Percentiles rank a stretch among this genome's conserved stretches.
phyloP scores from a whole-genome alignment of 2,329 filamentous ascomycete genomes.

The Penicillium griseofulvum region DNA sequence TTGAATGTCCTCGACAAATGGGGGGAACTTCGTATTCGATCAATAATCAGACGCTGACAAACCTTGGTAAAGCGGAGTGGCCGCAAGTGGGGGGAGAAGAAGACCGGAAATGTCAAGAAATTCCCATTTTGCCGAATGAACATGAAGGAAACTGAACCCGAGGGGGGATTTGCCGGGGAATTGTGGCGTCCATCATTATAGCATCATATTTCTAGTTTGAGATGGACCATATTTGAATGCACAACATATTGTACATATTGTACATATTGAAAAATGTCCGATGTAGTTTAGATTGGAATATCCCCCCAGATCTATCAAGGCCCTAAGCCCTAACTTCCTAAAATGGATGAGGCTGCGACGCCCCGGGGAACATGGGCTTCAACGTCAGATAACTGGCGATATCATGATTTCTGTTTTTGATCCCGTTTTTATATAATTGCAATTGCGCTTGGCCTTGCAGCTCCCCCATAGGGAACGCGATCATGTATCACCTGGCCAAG shows the following conservation, averaged over 20 bases:
- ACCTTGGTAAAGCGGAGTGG: constrained; percentile 8
- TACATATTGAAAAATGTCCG: background rate
- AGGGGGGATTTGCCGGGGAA: background rate
- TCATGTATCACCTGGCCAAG: constrained; percentile 95
- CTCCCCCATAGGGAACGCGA: constrained; percentile 23
- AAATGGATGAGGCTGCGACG: constrained; percentile 22
- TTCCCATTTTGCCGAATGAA: constrained; percentile 3
- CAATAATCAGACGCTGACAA: constrained; percentile 32
- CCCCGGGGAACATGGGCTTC: background rate
- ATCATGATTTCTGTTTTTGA: constrained; percentile 19
- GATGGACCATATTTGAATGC: background rate
- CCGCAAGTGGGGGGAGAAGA: constrained; percentile 9
- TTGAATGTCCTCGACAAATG: constrained; percentile 5
- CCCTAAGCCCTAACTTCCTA: constrained; percentile 32
- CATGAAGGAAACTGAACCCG: background rate
- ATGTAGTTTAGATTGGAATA: background rate
- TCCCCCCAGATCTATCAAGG: background rate
- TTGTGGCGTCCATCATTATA: background rate
- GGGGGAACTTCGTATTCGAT: constrained; percentile 12
- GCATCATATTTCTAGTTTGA: background rate
- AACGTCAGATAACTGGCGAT: constrained; percentile 10
- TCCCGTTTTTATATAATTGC: background rate
- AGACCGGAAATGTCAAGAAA: constrained; percentile 1
- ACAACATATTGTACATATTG: background rate
- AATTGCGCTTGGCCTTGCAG: constrained; percentile 18